phyloP scores from a whole-genome alignment of 768 basidiomycete species.

The Mycena latifolia region DNA sequence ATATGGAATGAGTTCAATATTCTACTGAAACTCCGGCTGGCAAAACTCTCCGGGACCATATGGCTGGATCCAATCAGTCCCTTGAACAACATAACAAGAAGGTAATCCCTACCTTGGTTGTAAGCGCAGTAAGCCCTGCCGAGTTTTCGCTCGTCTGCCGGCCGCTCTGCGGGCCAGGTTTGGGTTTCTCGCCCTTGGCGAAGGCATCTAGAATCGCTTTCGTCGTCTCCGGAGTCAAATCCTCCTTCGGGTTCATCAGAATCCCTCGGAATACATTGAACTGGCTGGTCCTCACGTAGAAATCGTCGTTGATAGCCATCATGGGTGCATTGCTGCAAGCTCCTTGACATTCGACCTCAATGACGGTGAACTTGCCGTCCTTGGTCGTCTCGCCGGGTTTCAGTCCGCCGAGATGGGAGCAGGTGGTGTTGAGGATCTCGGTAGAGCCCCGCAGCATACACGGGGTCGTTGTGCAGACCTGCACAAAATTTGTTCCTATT shows the following conservation, averaged over 20 bases:
- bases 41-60: slow-evolving; percentile 96
- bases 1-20: slow-evolving; percentile 34
- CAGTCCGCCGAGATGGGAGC: slow-evolving; percentile 84
- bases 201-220: slow-evolving; percentile 86
- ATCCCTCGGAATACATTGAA: neutral
- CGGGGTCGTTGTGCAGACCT: slow-evolving; percentile 99
- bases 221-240: slow-evolving; percentile 81
- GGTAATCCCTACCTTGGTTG: slow-evolving; percentile 68
- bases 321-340: slow-evolving; percentile 99
- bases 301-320: slow-evolving; percentile 96
- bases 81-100: slow-evolving; percentile 25
- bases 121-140: slow-evolving; percentile 86
- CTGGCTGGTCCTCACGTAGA: slow-evolving; percentile 75
- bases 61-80: slow-evolving; percentile 63
- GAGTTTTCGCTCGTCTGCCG: slow-evolving; percentile 94
- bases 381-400: slow-evolving; percentile 93
- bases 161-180: slow-evolving; percentile 93
- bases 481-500: slow-evolving; percentile 93
- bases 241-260: slow-evolving; percentile 68
- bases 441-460: slow-evolving; percentile 96
- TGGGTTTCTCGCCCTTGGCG: slow-evolving; percentile 85
- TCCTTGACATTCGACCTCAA: slow-evolving; percentile 99
- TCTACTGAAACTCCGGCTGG: slow-evolving; percentile 85
- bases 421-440: slow-evolving; percentile 88
- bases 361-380: slow-evolving; percentile 96